Conservation (phyloP, 345 rosid genomes). For the Hirschfeldia incana region DNA sequence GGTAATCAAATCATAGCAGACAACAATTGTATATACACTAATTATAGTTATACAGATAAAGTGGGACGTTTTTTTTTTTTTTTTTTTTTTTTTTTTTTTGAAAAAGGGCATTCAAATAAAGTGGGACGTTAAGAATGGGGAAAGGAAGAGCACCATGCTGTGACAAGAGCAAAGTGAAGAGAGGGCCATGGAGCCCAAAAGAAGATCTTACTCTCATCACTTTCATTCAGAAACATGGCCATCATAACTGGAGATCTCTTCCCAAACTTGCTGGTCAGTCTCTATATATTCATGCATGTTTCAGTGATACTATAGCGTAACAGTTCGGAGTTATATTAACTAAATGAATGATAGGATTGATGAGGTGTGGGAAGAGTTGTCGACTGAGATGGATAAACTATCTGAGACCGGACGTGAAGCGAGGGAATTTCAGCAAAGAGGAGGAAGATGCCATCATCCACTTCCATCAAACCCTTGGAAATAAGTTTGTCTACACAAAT, state of each 20-base stretch:
- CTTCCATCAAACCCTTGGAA: slow-evolving; percentile 65
- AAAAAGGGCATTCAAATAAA: too few species aligned
- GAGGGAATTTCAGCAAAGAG: slow-evolving; percentile 67
- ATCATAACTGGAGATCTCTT: slow-evolving; percentile 90
- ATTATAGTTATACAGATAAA: not conserved
- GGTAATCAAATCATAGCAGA: slow-evolving; percentile 5
- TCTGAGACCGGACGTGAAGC: slow-evolving; percentile 71
- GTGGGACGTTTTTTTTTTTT: too few species aligned
- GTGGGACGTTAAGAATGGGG: slow-evolving; percentile 49
- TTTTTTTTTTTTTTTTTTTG: too few species aligned
- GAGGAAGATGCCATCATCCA: slow-evolving; percentile 74
- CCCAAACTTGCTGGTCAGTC: slow-evolving; percentile 82
- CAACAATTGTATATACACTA: not conserved
- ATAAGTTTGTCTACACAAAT: slow-evolving; percentile 49
- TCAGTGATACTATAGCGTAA: not conserved
- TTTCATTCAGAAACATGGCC: slow-evolving; percentile 82
- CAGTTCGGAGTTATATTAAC: not conserved
- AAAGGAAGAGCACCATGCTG: slow-evolving; percentile 94
- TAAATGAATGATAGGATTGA: slow-evolving; percentile 48
- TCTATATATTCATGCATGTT: not conserved
- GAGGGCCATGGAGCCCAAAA: slow-evolving; percentile 93
- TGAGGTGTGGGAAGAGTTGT: slow-evolving; percentile 80
- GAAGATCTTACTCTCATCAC: slow-evolving; percentile 82
- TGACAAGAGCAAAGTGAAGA: slow-evolving; percentile 80
- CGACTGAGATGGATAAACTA: slow-evolving; percentile 75